Evolutionary conservation across 2,329 filamentous ascomycete species (phyloP).

Genomic region (Trichoderma arundinaceum): DNA sequence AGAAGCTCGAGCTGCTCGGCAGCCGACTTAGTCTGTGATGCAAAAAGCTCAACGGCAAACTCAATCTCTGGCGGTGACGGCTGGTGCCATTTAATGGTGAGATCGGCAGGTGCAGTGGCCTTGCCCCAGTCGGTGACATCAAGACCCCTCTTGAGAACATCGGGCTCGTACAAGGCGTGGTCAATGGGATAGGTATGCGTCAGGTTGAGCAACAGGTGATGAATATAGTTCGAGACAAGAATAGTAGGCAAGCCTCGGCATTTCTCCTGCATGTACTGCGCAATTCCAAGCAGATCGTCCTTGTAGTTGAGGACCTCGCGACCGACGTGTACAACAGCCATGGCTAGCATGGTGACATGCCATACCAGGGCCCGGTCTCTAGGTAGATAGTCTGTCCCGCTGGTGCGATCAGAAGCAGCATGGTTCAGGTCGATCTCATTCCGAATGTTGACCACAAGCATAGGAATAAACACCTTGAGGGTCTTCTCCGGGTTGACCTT

Average conservation of each 20-base stretch:
- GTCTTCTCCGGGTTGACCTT: conserved; percentile 96
- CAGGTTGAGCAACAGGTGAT: conserved; percentile 91
- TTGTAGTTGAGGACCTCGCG: conserved; percentile 88
- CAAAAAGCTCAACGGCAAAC: conserved; percentile 89
- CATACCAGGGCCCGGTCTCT: conserved; percentile 92
- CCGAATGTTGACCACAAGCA: conserved; percentile 88
- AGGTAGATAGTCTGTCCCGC: conserved; percentile 89
- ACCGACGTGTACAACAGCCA: conserved; percentile 97
- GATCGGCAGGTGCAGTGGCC: conserved; percentile 71
- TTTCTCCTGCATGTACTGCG: conserved; percentile 93
- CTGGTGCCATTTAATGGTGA: conserved; percentile 91
- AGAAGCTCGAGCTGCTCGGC: conserved; percentile 75
- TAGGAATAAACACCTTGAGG: conserved; percentile 85
- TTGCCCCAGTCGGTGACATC: conserved; percentile 84
- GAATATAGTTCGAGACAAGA: conserved; percentile 96
- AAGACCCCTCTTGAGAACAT: conserved; percentile 71
- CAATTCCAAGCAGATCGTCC: conserved; percentile 86
- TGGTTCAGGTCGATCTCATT: conserved; percentile 98
- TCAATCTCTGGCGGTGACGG: conserved; percentile 79
- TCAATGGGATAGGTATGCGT: conserved; percentile 95
- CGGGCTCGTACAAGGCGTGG: conserved; percentile 84
- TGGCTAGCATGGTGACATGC: conserved; percentile 96
- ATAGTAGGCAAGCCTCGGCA: conserved; percentile 93
- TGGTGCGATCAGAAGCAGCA: conserved; percentile 91
- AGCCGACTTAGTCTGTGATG: conserved; percentile 79